phyloP scores from a whole-genome alignment of 106 monocot genomes.

The Alisma plantagoaquatica region DNA sequence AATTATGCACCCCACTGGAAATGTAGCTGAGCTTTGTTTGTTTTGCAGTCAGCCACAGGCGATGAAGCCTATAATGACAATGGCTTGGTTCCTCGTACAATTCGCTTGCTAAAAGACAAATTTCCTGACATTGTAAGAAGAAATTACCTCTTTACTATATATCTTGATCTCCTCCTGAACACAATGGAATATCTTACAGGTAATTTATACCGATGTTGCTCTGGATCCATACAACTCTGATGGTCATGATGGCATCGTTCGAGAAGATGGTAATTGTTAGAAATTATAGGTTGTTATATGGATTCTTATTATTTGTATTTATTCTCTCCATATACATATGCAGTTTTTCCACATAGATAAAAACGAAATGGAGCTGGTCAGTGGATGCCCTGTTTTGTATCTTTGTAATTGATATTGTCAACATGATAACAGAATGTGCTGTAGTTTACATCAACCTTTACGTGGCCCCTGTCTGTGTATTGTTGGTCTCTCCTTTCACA shows the following conservation, averaged over 20 bases:
- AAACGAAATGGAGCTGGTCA: no score
- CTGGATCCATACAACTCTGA: slow-evolving; percentile 98
- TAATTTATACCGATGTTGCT: slow-evolving; percentile 97
- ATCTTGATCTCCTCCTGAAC: not conserved
- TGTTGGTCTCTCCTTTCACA: no score
- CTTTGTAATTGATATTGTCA: no score
- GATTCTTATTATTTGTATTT: no score
- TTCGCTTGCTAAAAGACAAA: slow-evolving; percentile 91
- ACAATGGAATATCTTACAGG: slow-evolving; percentile 23
- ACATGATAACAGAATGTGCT: no score
- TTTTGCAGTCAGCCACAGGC: slow-evolving; percentile 71
- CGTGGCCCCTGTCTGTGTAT: no score
- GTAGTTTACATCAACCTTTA: no score
- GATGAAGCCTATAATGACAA: slow-evolving; percentile 99
- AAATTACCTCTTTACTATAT: not conserved
- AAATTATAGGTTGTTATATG: not conserved
- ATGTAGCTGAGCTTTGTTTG: no score
- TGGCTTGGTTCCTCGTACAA: slow-evolving; percentile 84
- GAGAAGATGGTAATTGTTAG: slow-evolving; percentile 83
- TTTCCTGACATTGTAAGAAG: slow-evolving; percentile 80
- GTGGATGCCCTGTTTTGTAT: no score
- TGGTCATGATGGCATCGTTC: slow-evolving; percentile 98
- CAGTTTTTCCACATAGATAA: no score
- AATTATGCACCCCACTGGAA: no score
- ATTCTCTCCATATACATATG: not conserved